Evolutionary conservation across 768 basidiomycete species (phyloP), one percentile per base, ranked within the genome.

Genomic region (Podaxis sp.): DNA sequence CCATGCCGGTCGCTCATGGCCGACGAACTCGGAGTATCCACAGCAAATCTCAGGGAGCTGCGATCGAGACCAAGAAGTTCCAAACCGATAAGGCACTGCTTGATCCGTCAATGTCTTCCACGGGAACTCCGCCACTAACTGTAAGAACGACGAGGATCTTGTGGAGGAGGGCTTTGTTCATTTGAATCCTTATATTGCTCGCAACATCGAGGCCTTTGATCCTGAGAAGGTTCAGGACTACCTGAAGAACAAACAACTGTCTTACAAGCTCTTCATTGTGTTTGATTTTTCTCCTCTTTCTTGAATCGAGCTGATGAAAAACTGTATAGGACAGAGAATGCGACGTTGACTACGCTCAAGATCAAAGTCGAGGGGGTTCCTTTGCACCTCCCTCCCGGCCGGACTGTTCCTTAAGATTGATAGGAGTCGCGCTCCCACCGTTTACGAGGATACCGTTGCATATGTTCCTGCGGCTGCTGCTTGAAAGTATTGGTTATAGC

Each of bases 11-110:
- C 24, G 8, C 19, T 12, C n/a, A 33, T 38, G 15, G 38, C 13
- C 33, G 38, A n/a, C 40, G 25, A 57, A 8, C 52, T 53, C 37
- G 3, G 8, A 24, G 61, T 12, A 15, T 40, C 29, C 36, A 56
- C 54, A 84, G 82, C 82, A 85, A 83, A 70, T 75, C 5, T 27
- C 77, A 82, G 41, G 64, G 70, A 2, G 70, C 74, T 47, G 81
- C 81, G 1, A 57, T 65, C 5, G 66, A 77, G 66, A 77, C 82
- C 1, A 65, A 69, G 19, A 76, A 68, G 2, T 84, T 82, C 69
- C 69, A 70, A 0, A 70, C 71, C 9, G 65, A 76, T 37, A 56
- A 66, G 57, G 80, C 29, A 27, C 50, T 27, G 47, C 51, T 50
- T 37, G 57, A 24, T 38, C 49, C 22, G 37, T 59, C 50, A 12